phyloP scores from a whole-genome alignment of 768 basidiomycete genomes.

The Pleurotus platypus region DNA sequence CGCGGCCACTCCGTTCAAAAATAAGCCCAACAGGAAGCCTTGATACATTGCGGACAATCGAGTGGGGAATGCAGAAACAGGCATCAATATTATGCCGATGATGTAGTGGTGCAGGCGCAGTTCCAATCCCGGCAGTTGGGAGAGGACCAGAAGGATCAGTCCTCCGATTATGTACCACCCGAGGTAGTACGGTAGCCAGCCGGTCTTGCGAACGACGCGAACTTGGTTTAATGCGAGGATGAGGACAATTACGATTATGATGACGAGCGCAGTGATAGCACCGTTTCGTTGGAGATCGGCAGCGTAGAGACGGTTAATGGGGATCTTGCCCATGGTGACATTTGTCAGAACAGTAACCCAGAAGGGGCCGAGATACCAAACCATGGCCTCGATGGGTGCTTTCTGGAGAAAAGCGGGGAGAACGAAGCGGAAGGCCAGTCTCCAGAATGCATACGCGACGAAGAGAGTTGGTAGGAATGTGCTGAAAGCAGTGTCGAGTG shows the following conservation, averaged over 20 bases:
- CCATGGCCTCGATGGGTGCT: slow-evolving; percentile 66
- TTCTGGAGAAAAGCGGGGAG: slow-evolving; percentile 59
- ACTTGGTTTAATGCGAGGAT: slow-evolving; percentile 69
- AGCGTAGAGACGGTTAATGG: slow-evolving; percentile 71
- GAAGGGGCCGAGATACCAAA: slow-evolving; percentile 74
- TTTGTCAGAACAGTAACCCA: slow-evolving; percentile 80
- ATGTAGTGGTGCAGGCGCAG: slow-evolving; percentile 85
- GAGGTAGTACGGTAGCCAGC: slow-evolving; percentile 76
- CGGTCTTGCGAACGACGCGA: slow-evolving; percentile 80
- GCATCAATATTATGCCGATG: slow-evolving; percentile 68
- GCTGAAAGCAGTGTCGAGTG: slow-evolving; percentile 67
- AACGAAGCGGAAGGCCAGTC: slow-evolving; percentile 68
- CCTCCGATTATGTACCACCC: slow-evolving; percentile 72
- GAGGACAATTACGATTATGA: slow-evolving; percentile 61
- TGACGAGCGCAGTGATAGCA: slow-evolving; percentile 62
- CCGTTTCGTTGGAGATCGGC: slow-evolving; percentile 70
- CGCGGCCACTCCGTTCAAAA: slow-evolving; percentile 74
- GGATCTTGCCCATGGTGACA: slow-evolving; percentile 66
- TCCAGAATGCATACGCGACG: slow-evolving; percentile 78
- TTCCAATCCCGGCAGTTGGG: slow-evolving; percentile 63
- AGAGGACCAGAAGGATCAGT: slow-evolving; percentile 60
- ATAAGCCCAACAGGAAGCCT: slow-evolving; percentile 79
- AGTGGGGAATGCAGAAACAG: slow-evolving; percentile 79
- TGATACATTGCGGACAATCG: slow-evolving; percentile 77
- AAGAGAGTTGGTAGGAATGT: slow-evolving; percentile 78